A percentile compares a stretch with the other conserved stretches of the same genome.
Conservation (phyloP, 2,329 filamentous ascomycete genomes). For the Epichloe scottii region DNA sequence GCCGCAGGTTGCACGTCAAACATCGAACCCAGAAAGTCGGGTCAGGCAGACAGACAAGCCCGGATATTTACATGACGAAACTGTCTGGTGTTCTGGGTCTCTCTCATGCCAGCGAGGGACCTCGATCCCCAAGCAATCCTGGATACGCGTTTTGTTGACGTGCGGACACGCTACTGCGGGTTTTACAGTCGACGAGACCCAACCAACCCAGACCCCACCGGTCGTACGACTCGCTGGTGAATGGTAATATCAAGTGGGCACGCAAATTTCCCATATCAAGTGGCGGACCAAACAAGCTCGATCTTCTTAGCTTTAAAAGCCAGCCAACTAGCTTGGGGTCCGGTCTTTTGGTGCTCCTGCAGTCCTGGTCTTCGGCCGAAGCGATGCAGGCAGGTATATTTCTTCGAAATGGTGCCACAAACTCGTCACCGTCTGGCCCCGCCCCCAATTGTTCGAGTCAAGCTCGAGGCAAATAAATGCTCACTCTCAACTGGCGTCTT, state of each 20-base stretch:
- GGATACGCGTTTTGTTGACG: background rate
- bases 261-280: too few relatives aligned
- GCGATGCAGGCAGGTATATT: background rate
- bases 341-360: background rate
- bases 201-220: background rate
- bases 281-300: background rate
- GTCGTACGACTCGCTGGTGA: too few relatives aligned
- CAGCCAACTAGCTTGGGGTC: background rate
- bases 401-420: too few relatives aligned
- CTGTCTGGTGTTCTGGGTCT: background rate
- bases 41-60: background rate
- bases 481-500: too few relatives aligned
- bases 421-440: too few relatives aligned
- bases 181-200: background rate
- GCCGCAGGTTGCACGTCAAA: background rate
- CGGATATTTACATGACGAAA: too few relatives aligned
- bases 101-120: too few relatives aligned
- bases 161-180: background rate
- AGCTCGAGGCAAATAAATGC: too few relatives aligned
- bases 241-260: background rate
- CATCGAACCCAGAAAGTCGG: background rate
- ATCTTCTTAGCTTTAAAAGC: background rate
- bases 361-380: background rate
- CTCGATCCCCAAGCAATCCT: too few relatives aligned
- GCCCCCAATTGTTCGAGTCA: too few relatives aligned